Base-by-base conservation (phyloP, 1,139 yeast species). In the Entelexis sorbosivorans region DNA sequence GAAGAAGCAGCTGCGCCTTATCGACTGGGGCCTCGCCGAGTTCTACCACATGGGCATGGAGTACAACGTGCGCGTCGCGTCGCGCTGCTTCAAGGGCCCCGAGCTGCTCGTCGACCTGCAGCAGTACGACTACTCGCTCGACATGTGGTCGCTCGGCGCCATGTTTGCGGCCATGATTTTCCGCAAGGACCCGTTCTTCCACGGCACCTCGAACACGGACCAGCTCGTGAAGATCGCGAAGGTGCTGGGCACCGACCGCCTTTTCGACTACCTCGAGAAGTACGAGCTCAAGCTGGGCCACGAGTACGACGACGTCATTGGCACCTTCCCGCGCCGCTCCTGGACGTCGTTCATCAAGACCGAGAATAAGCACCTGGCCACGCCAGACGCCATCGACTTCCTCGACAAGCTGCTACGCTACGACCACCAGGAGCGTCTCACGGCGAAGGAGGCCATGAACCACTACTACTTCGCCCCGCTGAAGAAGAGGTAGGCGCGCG, bases 21-120 rank as follows among this genome's bases (percentile, higher is more conserved):
- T 93, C 59, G 99, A 93, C 71, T 93, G 98, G 98, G 99, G 99
- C 11, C 73, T 93, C 54, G 98, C 98, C 4, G 99, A 93, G 67
- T 91, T 89, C 64, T 93, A 93, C 66, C 98, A 93, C 65, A 84
- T 88, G 7, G 94, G 95, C 22, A 86, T 85, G 59, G 96, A 88
- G 63, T 91, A 89, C 67, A 93, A 93, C 62, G 98, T 91, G 28
- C 78, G 99, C 59, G 99, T 93, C 17, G 98, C 98, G 0, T 86
- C 96, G n/a, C 76, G 98, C 59, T 91, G 91, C 68, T 93, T 87
- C 71, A 93, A 93, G 69, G 98, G 97, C 29, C 99, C 99, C 1
- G 99, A 93, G 66, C 73, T 93, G 61, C 73, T 93, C 55, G 95
- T 91, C n/a, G 95, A 91, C 67, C 79, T 84, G 64, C 83, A 93